Base-by-base conservation (phyloP, 1,284 basidiomycete genomes). In the Cutaneotrichosporon daszewskae region DNA sequence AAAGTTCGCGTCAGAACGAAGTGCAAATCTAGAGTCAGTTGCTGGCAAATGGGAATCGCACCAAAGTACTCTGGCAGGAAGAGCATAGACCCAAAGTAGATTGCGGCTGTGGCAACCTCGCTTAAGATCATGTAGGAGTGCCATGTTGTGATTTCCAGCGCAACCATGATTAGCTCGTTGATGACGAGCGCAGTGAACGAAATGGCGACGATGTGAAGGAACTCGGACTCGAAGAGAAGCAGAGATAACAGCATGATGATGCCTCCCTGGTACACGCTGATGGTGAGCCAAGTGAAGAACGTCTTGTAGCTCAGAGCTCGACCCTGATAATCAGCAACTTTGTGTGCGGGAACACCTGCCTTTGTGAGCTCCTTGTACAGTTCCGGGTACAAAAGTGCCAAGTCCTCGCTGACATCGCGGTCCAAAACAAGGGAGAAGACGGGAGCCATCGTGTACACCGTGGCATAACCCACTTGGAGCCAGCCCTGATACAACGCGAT, bases 111-210 rank as follows among this genome's bases (percentile, higher is more conserved):
- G 18, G 83, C 84, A 26, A 98, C 74, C 67, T 97, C 90, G 4
- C 88, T 85, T 26, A 96, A 75, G 38, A 95, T 79, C 95, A 98
- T 98, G 72, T 96, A 97, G 7, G 82, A 64, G 71, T 99, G 95
- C 94, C 92, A 98, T 49, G 88, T 96, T 1, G 92, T 97, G 51
- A 97, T 92, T 71, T 97, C 91, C 51, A 97, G 69, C 0, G 90
- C 91, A 31, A 98, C 95, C 95, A 99, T 99, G 72, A 98, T 91
- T 38, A 99, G 79, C 66, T 99, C 95, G 69, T 98, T 99, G 28
- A 98, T 73, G 47, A 99, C 83, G 37, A 98, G 76, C 0, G 95
- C 89, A 0, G 92, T 96, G 71, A 97, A 99, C 0, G 92, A 96
- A 56, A 98, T 99, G 16, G 89, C 83, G 33, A 99, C 94, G 54